Evolutionary conservation across 2,329 filamentous ascomycete genomes (phyloP), one percentile per base, ranked within the genome.

Genomic region (Pyrenochaeta sp.): DNA sequence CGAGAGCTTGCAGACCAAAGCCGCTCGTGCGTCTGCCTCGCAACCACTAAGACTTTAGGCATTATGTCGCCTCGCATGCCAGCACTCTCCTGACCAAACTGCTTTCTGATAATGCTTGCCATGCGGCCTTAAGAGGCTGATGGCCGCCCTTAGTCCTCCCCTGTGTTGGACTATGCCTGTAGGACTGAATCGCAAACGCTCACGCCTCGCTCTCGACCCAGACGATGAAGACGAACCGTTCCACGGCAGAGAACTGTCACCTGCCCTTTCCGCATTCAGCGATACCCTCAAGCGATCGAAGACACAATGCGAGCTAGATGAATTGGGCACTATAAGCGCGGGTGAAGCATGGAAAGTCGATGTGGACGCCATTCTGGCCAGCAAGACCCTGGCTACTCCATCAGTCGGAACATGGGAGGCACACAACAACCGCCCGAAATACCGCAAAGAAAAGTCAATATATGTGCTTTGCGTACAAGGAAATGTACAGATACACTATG

Each of bases 231-330:
- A 37, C 6, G 47, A 55, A 27, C 45, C 40, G 23, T 43, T n/a
- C n/a, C n/a, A n/a, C n/a, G n/a, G 48, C 6, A 55, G 57, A 26
- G 51, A 55, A 29, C 56, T 56, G 17, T 61, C 61, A 22, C 58
- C 58, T 1, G 47, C 56, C 3, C 46, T 51, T 2, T 54, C 58
- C 7, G 31, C 50, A 4, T 30, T 52, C 14, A 55, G 53, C 38
- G 62, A 68, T 35, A 43, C 58, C 2, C 31, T 71, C 38, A 72
- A 72, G 50, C 57, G 61, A 23, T 65, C 66, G n/a, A 63, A 53
- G 35, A 71, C 67, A 3, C 59, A 67, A 35, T 61, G 61, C 36
- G 69, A 71, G 13, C 39, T 72, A 30, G 69, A 72, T 23, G 65
- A 65, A 42, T 48, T 72, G 32, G 58, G 58, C 15, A 53, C 71